Percentiles rank a stretch among this genome's conserved stretches.
These are phyloP conservation scores for Saksenaea vasiformis DNA, from an alignment of 371 early-diverging fungal genomes.

Conservation along the genomic window DNA sequence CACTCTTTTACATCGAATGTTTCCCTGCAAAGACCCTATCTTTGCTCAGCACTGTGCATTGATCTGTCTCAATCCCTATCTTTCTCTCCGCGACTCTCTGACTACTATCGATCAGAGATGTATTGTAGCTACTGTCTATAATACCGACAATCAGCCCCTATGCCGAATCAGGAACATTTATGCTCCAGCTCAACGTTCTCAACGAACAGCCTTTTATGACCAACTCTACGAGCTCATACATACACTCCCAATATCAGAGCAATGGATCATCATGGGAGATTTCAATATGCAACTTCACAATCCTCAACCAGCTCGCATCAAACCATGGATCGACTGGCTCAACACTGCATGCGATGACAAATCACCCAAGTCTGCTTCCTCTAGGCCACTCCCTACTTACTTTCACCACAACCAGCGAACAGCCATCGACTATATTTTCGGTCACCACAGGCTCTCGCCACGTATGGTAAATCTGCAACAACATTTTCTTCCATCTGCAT, in stretches of 20 bases:
- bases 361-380: too few relatives aligned
- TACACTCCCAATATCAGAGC: background rate
- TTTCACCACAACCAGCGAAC: too few relatives aligned
- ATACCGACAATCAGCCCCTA: background rate
- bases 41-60: background rate
- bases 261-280: conserved; percentile 11
- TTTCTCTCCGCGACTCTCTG: background rate
- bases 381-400: too few relatives aligned
- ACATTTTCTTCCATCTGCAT: background rate
- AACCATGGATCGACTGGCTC: background rate
- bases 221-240: background rate
- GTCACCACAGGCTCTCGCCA: too few relatives aligned
- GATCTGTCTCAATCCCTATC: conserved; percentile 4
- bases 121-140: background rate
- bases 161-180: conserved; percentile 9
- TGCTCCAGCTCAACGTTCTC: background rate
- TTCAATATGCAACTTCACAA: background rate
- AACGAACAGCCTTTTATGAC: background rate
- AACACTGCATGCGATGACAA: background rate
- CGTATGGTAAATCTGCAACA: too few relatives aligned
- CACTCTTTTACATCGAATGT: background rate
- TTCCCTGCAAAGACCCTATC: background rate
- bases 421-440: too few relatives aligned
- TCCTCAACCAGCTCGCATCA: background rate
- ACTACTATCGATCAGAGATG: conserved; percentile 10